These are phyloP conservation scores for Solanum bulbocastanum DNA, from an alignment of 257 asterid genomes.

Conservation along the genomic window DNA sequence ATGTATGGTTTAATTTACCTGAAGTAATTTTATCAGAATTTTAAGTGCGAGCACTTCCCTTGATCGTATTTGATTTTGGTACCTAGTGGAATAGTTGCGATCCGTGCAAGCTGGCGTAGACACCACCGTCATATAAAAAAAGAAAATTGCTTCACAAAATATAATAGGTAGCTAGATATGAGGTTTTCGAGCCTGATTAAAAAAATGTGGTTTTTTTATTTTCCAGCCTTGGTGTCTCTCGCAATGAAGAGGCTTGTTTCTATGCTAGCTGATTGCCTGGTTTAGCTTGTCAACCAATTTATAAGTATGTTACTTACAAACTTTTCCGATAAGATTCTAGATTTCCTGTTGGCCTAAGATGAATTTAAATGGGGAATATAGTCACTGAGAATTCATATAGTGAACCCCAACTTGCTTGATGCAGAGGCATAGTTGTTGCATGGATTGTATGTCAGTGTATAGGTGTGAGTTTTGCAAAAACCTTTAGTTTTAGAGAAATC, in stretches of 20 bases:
- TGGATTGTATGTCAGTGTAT: neutral
- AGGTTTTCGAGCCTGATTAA: neutral
- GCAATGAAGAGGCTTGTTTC: neutral
- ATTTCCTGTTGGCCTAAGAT: neutral
- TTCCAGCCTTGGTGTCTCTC: neutral
- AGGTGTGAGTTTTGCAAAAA: neutral
- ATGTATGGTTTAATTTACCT: neutral
- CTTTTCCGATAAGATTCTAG: neutral
- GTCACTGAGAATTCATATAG: neutral
- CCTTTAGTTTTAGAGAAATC: neutral
- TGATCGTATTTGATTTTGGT: neutral
- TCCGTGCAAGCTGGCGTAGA: neutral
- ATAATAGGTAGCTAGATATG: neutral
- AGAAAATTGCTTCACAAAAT: neutral
- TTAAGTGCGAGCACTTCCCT: neutral
- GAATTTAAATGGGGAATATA: neutral
- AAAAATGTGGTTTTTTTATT: neutral
- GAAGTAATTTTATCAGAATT: neutral
- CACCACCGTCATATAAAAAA: neutral
- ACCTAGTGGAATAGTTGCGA: neutral
- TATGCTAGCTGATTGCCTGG: neutral
- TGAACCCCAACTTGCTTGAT: neutral
- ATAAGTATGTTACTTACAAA: neutral
- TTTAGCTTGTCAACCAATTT: neutral
- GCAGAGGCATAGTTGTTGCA: neutral